phyloP scores from a whole-genome alignment of 2,329 filamentous ascomycete genomes.

The Cytospora chrysosperma region DNA sequence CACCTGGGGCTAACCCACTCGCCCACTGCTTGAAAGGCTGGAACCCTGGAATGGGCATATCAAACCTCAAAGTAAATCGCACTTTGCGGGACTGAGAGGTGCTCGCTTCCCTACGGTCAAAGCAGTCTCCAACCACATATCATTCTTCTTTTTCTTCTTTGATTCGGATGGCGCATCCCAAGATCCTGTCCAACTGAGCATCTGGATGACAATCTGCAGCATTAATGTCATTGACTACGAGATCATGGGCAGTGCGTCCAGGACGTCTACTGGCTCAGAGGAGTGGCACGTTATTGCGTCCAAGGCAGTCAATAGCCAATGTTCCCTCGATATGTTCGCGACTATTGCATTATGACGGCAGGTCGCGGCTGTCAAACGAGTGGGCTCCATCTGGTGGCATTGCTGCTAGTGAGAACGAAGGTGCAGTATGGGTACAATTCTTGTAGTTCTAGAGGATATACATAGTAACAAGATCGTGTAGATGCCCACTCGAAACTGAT shows the following conservation, averaged over 20 bases:
- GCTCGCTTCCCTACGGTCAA: neutral
- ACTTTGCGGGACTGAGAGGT: neutral
- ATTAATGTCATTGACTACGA: conserved; percentile 18
- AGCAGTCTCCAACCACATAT: neutral
- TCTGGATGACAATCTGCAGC: neutral
- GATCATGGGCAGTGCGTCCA: neutral
- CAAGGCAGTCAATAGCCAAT: conserved; percentile 4
- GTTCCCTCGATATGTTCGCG: conserved; percentile 7
- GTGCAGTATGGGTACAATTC: conserved; percentile 34
- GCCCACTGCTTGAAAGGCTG: neutral
- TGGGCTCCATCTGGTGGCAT: conserved; percentile 79
- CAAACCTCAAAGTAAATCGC: neutral
- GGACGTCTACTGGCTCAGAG: neutral
- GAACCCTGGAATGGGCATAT: conserved; percentile 6
- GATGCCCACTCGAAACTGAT: conserved; percentile 68
- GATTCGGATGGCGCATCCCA: neutral
- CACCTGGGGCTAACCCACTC: neutral
- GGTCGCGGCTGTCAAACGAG: conserved; percentile 63
- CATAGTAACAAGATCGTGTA: conserved; percentile 29
- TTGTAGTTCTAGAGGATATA: neutral
- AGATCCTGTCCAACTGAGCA: neutral
- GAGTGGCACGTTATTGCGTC: neutral
- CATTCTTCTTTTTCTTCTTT: neutral
- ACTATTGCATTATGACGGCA: conserved; percentile 27
- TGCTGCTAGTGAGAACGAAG: conserved; percentile 54